Evolutionary conservation across 768 basidiomycete species (phyloP), one percentile per base, ranked within the genome.

Genomic region (Boletus coccyginus): DNA sequence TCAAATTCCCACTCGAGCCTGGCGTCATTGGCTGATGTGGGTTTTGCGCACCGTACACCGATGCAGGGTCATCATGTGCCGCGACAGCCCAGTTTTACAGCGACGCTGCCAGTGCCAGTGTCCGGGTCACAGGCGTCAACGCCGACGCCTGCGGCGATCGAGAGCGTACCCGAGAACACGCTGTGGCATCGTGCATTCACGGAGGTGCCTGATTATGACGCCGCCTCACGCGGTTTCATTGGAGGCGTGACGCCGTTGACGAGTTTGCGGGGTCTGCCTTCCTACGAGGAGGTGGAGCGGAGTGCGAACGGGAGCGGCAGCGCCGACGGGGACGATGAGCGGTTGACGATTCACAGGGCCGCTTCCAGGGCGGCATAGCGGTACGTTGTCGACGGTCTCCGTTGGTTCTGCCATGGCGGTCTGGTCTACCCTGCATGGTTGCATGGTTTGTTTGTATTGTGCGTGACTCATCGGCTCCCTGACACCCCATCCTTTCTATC

Each of bases 231-330:
- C 14, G 94, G 94, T 7, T 96, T 95, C 72, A 79, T 95, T 29
- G 94, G 94, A 8, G 94, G 94, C 7, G 87, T 95, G n/a, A 86
- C 89, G 11, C 94, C 96, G 16, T 71, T 94, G 65, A 79, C 79
- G 64, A 87, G 88, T 63, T 78, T 87, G 76, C 77, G 75, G 29
- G 92, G 90, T 7, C 67, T 96, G 62, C 95, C 95, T 46, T 90
- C 86, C 39, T 98, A 98, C 62, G 92, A 92, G 62, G 93, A 93
- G 66, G 82, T 82, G 12, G 65, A 68, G 47, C 50, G 65, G 57
- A 42, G 31, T 24, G 53, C 40, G 44, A 36, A 50, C 7, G 47
- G 38, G 7, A 35, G 19, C 1, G 7, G 14, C 2, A 17, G 33
- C 3, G 13, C 1, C 5, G 46, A 35, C 0, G 44, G 10, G 5